Evolutionary conservation across 2,329 filamentous ascomycete genomes (phyloP), one percentile per base, ranked within the genome.

Genomic region (Penicillium hesseltinei): DNA sequence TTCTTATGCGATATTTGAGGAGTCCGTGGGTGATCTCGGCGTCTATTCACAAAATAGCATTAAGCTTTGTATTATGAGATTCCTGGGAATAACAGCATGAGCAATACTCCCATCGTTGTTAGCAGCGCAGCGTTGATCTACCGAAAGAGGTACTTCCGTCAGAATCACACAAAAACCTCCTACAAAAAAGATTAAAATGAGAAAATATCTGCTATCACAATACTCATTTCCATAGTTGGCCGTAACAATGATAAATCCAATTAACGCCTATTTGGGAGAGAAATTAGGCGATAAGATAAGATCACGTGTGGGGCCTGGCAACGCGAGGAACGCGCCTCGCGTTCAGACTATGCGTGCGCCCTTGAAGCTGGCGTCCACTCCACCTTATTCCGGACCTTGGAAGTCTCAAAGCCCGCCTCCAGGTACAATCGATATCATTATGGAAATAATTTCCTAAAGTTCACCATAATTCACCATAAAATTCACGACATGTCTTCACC

Each of bases 301-400:
- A 3, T 60, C 63, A 65, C 63, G 62, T 64, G 63, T 19, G 8
- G 8, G 39, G 15, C 62, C 52, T 38, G 45, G 58, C 62, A 66
- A 67, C 65, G 63, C 65, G 65, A 65, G 53, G 56, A 55, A 66
- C 65, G 65, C 65, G 63, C 61, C 62, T 63, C 63, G 63, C 62
- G 62, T 67, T 55, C 42, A 45, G 56, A 58, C 40, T 59, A 66
- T 66, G 61, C 60, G 54, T 66, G 61, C 60, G 54, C 57, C 58
- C 59, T 66, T 54, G 57, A 53, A 40, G 29, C 54, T 31, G 39
- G 39, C 13, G 39, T 53, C 29, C 49, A 42, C 49, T 29, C 10
- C 29, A 52, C 42, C 42, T 51, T 55, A 40, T 27, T 56, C 25
- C 29, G 51, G 33, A 45, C 54, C 40, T 58, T 58, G 54, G 45